Evolutionary conservation across 805 yeast genomes (phyloP), one percentile per base, ranked within the genome.

Genomic region (Metschnikowia gelsemii): DNA sequence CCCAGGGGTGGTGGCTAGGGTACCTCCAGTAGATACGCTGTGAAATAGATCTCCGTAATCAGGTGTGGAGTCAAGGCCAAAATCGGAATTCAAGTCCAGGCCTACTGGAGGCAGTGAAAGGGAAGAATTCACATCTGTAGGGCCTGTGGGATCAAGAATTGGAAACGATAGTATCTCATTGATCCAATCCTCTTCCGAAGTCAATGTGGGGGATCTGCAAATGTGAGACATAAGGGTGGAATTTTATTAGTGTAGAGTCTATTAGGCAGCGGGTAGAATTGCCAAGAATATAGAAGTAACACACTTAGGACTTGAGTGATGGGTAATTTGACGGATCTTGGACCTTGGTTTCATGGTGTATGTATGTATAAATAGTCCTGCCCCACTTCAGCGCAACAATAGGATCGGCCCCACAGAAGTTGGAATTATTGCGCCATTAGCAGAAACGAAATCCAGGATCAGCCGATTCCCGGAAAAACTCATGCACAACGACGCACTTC

Each of bases 151-250:
- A 21, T 40, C 43, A 22, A 40, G 43, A 12, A 38, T 38, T 12
- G 43, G 24, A 22, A 40, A 40, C 14, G 38, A 33, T 13, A 40
- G 30, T 20, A 40, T 31, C 31, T 57, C 59, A 31, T 49, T 46
- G 24, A 57, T 45, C 62, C 62, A 58, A 19, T 46, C 43, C 24
- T 49, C 52, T 27, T 54, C 51, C 7, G 46, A 34, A 17, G 38
- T 36, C 14, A 37, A 35, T 17, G 45, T 32, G 14, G 49, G 46
- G 35, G 47, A 42, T 7, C 43, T 35, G 38, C 42, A 41, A 14
- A 40, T 32, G 40, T 30, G 37, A 7, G 48, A 23, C 48, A 45
- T 45, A 7, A 8, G 18, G n/a, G 35, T 8, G 8, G 21, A 30
- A 17, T 30, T 12, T 13, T 19, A n/a, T 17, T 28, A n/a, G 14